phyloP scores from a whole-genome alignment of 1,139 yeast genomes.

The Suhomyces bokatorum region DNA sequence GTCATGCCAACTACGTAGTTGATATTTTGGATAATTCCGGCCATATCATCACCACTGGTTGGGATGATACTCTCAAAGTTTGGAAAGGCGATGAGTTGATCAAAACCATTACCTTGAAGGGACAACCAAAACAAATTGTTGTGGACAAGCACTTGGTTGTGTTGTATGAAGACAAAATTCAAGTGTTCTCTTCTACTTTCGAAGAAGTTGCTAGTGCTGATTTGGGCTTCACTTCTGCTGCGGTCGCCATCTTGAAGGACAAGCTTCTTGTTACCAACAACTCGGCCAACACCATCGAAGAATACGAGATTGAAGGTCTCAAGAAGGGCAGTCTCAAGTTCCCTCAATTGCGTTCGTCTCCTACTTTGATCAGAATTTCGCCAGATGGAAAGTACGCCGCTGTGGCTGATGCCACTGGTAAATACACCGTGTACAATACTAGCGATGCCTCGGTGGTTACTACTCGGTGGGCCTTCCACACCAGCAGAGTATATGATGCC shows the following conservation, averaged over 20 bases:
- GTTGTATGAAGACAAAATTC: constrained; percentile 49
- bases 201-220: constrained; percentile 24
- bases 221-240: constrained; percentile 42
- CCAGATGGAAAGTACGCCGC: constrained; percentile 72
- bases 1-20: constrained; percentile 61
- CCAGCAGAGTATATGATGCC: constrained; percentile 74
- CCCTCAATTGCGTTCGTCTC: constrained; percentile 60
- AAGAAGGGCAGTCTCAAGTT: constrained; percentile 24
- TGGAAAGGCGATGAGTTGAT: constrained; percentile 36
- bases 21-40: constrained; percentile 34
- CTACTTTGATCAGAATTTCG: constrained; percentile 65
- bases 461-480: constrained; percentile 94
- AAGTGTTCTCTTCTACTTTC: constrained; percentile 29
- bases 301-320: constrained; percentile 19
- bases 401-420: constrained; percentile 85
- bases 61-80: constrained; percentile 81
- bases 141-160: constrained; percentile 36
- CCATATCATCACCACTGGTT: constrained; percentile 59
- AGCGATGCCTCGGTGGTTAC: constrained; percentile 63
- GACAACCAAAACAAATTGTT: constrained; percentile 66
- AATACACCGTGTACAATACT: constrained; percentile 67
- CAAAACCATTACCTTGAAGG: constrained; percentile 35
- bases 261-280: constrained; percentile 54
- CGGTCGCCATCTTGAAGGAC: constrained; percentile 33
- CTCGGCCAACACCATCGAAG: constrained; percentile 35